These are phyloP conservation scores for Coemansia pectinata DNA, from an alignment of 192 early-diverging fungal species.

Conservation along the genomic window DNA sequence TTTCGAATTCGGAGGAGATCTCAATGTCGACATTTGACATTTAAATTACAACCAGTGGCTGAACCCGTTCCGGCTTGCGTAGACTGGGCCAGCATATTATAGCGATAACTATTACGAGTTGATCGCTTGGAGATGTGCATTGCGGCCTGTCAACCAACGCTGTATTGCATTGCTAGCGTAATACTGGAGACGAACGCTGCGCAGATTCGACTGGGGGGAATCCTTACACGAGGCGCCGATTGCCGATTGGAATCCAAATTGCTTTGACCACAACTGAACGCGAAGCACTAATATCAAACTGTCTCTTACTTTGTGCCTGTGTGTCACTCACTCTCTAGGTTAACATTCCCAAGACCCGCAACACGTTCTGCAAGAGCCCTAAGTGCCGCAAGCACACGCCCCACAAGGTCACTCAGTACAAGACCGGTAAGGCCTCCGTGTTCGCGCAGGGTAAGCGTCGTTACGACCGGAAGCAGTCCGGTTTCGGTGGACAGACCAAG, in stretches of 20 bases:
- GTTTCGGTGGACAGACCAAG: constrained; percentile 99
- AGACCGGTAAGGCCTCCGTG: constrained; percentile 98
- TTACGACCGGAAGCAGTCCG: constrained; percentile 98
- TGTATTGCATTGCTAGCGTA: not conserved
- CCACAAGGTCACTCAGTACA: constrained; percentile 99
- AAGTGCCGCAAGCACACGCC: constrained; percentile 99
- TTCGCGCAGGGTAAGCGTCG: constrained; percentile 99
- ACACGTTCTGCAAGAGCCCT: constrained; percentile 99
- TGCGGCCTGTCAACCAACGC: not conserved
- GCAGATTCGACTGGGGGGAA: not conserved
- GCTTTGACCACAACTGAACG: not conserved
- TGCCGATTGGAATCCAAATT: not conserved
- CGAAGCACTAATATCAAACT: not conserved
- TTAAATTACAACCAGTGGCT: not conserved
- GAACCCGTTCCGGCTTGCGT: not conserved
- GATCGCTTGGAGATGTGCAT: not conserved
- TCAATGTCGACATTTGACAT: not conserved
- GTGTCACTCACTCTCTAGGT: constrained; percentile 58
- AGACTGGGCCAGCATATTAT: not conserved
- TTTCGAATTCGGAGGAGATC: not conserved
- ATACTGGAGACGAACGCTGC: not conserved
- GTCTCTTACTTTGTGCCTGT: not conserved
- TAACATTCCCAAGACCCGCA: constrained; percentile 99
- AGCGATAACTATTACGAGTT: not conserved
- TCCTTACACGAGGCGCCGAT: not conserved